Conservation (phyloP, 2,329 filamentous ascomycete species). For the Bipolaris gigantea region DNA sequence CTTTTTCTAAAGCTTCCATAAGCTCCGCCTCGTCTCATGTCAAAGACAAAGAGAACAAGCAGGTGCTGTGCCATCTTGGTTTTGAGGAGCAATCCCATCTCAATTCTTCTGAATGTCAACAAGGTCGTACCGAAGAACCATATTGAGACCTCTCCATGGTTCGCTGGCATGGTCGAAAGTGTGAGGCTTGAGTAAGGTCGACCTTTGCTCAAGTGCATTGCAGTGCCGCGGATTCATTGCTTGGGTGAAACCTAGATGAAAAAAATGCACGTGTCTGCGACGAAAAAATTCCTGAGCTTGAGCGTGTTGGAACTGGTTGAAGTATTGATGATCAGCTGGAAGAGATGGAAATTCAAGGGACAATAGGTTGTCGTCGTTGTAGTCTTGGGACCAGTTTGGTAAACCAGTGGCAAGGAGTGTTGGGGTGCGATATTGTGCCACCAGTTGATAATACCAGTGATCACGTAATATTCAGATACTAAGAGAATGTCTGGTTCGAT, state of each 20-base stretch:
- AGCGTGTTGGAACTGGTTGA: conserved; percentile 20
- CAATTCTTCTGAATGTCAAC: conserved; percentile 25
- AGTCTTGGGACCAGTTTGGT: conserved; percentile 47
- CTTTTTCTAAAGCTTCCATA: background rate
- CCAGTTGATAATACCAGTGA: conserved; percentile 24
- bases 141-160: conserved; percentile 36
- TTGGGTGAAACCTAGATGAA: conserved; percentile 33
- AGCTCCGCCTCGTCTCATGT: conserved; percentile 14
- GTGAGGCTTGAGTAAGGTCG: conserved; percentile 24
- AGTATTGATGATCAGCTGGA: conserved; percentile 16
- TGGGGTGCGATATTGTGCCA: conserved; percentile 35
- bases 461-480: background rate
- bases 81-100: conserved; percentile 12
- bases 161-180: conserved; percentile 27
- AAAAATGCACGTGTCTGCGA: conserved; percentile 36
- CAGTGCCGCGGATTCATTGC: conserved; percentile 30
- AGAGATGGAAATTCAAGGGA: conserved; percentile 24
- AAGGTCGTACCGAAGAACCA: conserved; percentile 31
- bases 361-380: conserved; percentile 35
- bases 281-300: conserved; percentile 27
- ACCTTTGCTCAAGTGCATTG: conserved; percentile 24
- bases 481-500: conserved; percentile 15
- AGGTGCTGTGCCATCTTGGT: conserved; percentile 6
- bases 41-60: conserved; percentile 23
- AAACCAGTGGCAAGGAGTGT: conserved; percentile 45